Conservation (phyloP, 768 basidiomycete genomes). For the Phaeotremella fagi region DNA sequence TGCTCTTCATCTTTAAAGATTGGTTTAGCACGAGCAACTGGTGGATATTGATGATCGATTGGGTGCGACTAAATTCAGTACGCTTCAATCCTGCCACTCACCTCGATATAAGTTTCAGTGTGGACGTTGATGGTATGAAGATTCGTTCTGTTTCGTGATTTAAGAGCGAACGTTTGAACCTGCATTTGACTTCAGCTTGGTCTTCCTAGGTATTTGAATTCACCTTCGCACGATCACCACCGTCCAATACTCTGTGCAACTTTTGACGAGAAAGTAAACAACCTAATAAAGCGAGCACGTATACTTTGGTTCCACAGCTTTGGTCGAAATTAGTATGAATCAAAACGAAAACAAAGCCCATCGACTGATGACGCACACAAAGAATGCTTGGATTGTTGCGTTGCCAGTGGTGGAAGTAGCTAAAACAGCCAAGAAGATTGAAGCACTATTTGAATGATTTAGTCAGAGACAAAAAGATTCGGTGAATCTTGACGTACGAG, state of each 20-base stretch:
- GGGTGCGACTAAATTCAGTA: too few species aligned
- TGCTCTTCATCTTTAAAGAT: too few species aligned
- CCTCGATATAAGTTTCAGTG: not conserved
- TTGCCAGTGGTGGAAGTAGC: too few species aligned
- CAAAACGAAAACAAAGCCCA: not conserved
- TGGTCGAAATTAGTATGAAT: not conserved
- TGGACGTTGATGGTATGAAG: not conserved
- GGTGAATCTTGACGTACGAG: too few species aligned
- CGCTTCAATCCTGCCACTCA: not conserved
- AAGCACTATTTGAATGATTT: too few species aligned
- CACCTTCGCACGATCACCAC: not conserved
- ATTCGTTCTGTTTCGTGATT: not conserved
- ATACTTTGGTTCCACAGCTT: not conserved
- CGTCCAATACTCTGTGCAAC: not conserved
- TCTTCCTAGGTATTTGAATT: not conserved
- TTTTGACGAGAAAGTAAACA: not conserved
- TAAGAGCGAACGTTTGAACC: not conserved
- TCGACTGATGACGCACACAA: too few species aligned
- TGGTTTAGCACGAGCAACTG: too few species aligned
- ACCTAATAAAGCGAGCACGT: not conserved
- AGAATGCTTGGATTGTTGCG: too few species aligned
- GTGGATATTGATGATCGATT: too few species aligned
- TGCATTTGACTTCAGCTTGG: not conserved
- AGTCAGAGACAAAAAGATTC: too few species aligned
- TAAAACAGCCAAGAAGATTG: too few species aligned